Base-by-base conservation (phyloP, 768 basidiomycete species). In the Termitomyces bulborhizus region DNA sequence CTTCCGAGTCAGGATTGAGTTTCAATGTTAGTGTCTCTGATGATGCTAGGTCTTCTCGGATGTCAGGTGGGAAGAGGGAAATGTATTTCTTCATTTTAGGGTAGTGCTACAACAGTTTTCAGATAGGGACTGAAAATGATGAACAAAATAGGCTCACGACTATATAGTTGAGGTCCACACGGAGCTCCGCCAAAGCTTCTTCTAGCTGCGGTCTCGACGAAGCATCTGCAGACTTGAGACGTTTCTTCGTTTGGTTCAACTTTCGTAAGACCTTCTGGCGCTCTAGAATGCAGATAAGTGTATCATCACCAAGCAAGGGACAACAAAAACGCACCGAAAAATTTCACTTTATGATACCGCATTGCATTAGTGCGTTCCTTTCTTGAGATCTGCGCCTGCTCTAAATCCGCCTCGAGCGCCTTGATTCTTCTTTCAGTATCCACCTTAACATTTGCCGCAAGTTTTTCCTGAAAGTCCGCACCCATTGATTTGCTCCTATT, bases 81-180 rank as follows among this genome's bases (percentile, higher is more conserved):
- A 97, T 83, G 66, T 98, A 97, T 73, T 92, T 95, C 65, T 85
- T 81, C 11, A 79, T 74, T 68, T 89, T 93, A 5, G 91, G 91
- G 67, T 88, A 93, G 67, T 92, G 82, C 90, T 93, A 57, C 15
- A 39, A 15, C 3, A 0, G 36, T 27, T 12, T n/a, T 42, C 21
- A 16, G 40, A 51, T n/a, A 3, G 18, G 2, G 21, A 42, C 24
- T n/a, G 32, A 1, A 18, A 2, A 42, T 18, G 16, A 29, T 15
- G 15, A 13, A 24, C 6, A 13, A 12, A 8, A 24, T 26, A 26
- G 45, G 60, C 71, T 55, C 59, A 93, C 94, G 68, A 93, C 66
- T 48, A 95, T 82, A 66, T 98, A 98, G 67, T 95, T 94, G 44
- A 97, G 75, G 66, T 96, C 93, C 13, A 95, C 79, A n/a, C 95